Percentiles rank a stretch among this genome's conserved stretches.
These are phyloP conservation scores for Ormosia emarginata DNA, from an alignment of 306 rosid genomes.

Conservation along the genomic window DNA sequence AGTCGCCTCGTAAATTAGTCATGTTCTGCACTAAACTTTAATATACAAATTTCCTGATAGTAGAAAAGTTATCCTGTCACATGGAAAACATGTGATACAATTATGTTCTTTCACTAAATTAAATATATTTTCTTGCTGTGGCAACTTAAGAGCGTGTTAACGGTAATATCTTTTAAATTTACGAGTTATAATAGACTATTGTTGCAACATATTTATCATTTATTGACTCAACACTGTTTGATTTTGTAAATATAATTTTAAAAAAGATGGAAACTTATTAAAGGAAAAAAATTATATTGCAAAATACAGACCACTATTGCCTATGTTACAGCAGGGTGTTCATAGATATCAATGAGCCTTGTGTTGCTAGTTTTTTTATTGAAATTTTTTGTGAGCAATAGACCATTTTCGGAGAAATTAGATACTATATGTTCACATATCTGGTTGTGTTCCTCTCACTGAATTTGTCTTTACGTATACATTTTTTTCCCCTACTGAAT, in stretches of 20 bases:
- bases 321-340: neutral
- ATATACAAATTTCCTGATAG: neutral
- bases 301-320: neutral
- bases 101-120: neutral
- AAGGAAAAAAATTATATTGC: too few relatives aligned
- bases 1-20: neutral
- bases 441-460: neutral
- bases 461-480: neutral
- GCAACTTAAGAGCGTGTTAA: neutral
- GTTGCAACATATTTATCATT: neutral
- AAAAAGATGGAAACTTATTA: neutral
- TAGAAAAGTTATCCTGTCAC: neutral
- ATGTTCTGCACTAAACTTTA: neutral
- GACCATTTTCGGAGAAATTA: neutral
- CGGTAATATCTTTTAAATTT: neutral
- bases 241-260: neutral
- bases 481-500: neutral
- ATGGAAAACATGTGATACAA: neutral
- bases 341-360: neutral
- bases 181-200: neutral
- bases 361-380: neutral
- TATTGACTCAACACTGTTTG: neutral
- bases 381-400: neutral
- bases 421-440: neutral
- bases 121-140: neutral